A percentile compares a stretch with the other conserved stretches of the same genome.
Conservation (phyloP, 1,284 basidiomycete species). For the Ustilago crameri region DNA sequence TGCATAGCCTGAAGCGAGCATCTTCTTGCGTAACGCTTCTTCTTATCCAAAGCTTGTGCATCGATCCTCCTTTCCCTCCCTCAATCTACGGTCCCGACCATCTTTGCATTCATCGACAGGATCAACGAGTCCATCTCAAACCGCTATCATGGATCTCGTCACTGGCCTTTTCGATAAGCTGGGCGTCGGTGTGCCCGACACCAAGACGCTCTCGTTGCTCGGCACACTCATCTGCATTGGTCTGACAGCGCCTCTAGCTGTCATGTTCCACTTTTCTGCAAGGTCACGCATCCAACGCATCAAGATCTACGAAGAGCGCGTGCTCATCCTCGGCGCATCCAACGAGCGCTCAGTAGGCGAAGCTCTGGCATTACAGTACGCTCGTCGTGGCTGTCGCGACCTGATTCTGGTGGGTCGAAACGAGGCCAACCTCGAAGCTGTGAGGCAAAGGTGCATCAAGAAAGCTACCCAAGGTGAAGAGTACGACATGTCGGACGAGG, state of each 20-base stretch:
- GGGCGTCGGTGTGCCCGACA: constrained; percentile 26
- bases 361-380: constrained; percentile 79
- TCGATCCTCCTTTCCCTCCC: neutral
- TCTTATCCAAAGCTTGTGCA: neutral
- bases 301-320: constrained; percentile 73
- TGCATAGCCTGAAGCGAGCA: neutral
- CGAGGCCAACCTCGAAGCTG: constrained; percentile 73
- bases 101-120: neutral
- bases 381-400: constrained; percentile 78
- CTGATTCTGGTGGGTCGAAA: constrained; percentile 80
- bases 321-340: constrained; percentile 82
- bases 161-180: constrained; percentile 12
- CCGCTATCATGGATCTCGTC: constrained; percentile 38
- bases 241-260: constrained; percentile 17
- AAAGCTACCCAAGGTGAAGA: constrained; percentile 44
- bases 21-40: constrained; percentile 12
- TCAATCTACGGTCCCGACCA: neutral
- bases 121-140: neutral
- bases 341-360: constrained; percentile 79
- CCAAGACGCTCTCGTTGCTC: constrained; percentile 36
- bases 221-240: constrained; percentile 35
- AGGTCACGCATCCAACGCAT: constrained; percentile 54
- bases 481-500: constrained; percentile 54
- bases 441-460: constrained; percentile 74
- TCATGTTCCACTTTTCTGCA: constrained; percentile 35